These are phyloP conservation scores for Microbotryum saponariae DNA, from an alignment of 1,284 basidiomycete genomes.

Conservation along the genomic window DNA sequence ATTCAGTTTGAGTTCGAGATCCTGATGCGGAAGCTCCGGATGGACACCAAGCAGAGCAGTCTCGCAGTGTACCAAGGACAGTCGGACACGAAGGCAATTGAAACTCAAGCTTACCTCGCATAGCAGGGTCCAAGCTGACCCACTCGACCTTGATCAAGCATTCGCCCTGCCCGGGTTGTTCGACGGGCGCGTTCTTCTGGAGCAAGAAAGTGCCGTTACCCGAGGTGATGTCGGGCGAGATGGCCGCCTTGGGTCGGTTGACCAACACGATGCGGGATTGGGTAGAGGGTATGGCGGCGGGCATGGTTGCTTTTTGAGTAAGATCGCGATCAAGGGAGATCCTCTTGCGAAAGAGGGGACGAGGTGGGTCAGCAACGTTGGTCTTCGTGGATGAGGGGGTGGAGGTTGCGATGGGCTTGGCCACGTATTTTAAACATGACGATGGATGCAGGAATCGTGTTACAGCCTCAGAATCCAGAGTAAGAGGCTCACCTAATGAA, in stretches of 20 bases:
- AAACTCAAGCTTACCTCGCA: conserved; percentile 14
- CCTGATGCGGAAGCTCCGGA: neutral
- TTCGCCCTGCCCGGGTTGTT: conserved; percentile 33
- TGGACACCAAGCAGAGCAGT: neutral
- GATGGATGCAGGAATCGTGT: no score
- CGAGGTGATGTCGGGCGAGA: conserved; percentile 33
- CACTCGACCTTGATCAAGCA: conserved; percentile 39
- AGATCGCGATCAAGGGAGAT: neutral
- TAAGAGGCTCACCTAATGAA: neutral
- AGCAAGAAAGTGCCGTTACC: conserved; percentile 35
- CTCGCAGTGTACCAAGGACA: neutral
- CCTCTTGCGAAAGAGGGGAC: neutral
- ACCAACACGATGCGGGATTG: conserved; percentile 36
- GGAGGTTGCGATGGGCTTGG: neutral
- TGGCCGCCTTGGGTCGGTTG: conserved; percentile 37
- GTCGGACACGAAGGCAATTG: neutral
- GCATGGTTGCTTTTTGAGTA: conserved; percentile 4
- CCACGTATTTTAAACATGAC: no score
- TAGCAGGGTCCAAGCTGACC: conserved; percentile 39
- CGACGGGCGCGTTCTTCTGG: conserved; percentile 26
- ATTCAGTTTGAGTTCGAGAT: neutral
- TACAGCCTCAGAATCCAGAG: neutral
- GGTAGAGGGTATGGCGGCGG: conserved; percentile 12
- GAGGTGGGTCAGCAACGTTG: neutral
- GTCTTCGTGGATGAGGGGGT: neutral